Conservation (phyloP, 2,329 filamentous ascomycete genomes). For the Lasiodiplodia gonubiensis region DNA sequence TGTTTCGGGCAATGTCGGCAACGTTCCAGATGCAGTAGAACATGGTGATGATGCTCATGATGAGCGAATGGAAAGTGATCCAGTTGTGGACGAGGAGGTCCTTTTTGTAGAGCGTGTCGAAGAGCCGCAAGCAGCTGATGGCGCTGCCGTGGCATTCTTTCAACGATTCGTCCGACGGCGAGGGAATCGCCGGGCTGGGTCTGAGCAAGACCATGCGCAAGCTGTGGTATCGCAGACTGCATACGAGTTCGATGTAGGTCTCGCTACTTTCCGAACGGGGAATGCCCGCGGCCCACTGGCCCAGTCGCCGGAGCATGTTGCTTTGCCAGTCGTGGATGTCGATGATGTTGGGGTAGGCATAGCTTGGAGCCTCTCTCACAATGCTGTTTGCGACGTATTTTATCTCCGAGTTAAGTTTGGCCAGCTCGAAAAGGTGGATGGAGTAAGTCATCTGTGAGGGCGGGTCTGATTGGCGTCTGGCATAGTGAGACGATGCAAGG, state of each 20-base stretch:
- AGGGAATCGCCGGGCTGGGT: slow-evolving; percentile 59
- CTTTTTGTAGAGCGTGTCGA: slow-evolving; percentile 53
- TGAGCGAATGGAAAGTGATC: slow-evolving; percentile 56
- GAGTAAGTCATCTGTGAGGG: slow-evolving; percentile 49
- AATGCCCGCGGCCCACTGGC: slow-evolving; percentile 44
- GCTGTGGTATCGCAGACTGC: slow-evolving; percentile 55
- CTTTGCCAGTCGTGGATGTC: slow-evolving; percentile 41
- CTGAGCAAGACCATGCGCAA: slow-evolving; percentile 57
- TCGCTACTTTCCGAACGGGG: background rate
- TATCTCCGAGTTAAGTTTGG: slow-evolving; percentile 62
- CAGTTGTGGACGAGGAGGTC: slow-evolving; percentile 57
- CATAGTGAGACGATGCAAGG: background rate
- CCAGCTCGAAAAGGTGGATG: slow-evolving; percentile 57
- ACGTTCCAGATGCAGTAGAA: slow-evolving; percentile 59
- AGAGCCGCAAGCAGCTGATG: slow-evolving; percentile 48
- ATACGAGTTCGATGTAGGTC: slow-evolving; percentile 37
- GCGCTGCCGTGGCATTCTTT: slow-evolving; percentile 53
- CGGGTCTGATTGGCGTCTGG: background rate
- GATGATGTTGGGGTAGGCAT: slow-evolving; percentile 49
- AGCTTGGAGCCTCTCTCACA: slow-evolving; percentile 53
- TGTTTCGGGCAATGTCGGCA: slow-evolving; percentile 47
- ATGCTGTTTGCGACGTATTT: slow-evolving; percentile 63
- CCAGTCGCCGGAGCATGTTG: slow-evolving; percentile 49
- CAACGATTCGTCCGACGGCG: slow-evolving; percentile 51
- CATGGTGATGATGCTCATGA: slow-evolving; percentile 57